These are phyloP conservation scores for Corinectria fuckeliana DNA, from an alignment of 2,329 filamentous ascomycete genomes.

Conservation along the genomic window DNA sequence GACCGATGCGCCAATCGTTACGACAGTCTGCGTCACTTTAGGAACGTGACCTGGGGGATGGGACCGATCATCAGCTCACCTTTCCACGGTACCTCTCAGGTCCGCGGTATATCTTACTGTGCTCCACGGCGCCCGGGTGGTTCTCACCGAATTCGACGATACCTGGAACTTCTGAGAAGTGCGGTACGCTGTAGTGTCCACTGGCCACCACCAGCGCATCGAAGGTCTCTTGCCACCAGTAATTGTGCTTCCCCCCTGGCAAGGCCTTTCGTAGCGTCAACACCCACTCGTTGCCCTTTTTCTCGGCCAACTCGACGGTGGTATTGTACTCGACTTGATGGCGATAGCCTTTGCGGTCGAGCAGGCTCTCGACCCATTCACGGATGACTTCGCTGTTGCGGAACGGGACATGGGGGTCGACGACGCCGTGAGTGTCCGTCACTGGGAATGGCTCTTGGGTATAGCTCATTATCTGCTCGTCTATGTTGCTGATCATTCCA, in stretches of 20 bases:
- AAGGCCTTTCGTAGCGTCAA: constrained; percentile 19
- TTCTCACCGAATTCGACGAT: constrained; percentile 11
- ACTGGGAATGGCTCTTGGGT: constrained; percentile 19
- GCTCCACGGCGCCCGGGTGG: constrained; percentile 6
- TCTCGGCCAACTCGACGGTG: constrained; percentile 12
- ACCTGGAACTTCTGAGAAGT: constrained; percentile 18
- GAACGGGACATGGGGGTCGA: constrained; percentile 5
- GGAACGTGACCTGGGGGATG: not conserved
- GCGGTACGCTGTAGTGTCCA: constrained; percentile 25
- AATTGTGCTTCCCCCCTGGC: constrained; percentile 4
- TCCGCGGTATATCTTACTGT: constrained; percentile 24
- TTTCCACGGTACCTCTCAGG: constrained; percentile 9
- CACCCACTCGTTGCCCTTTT: constrained; percentile 13
- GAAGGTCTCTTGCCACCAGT: constrained; percentile 25
- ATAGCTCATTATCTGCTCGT: constrained; percentile 20
- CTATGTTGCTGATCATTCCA: constrained; percentile 15
- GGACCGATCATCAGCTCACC: not conserved
- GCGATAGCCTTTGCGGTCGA: constrained; percentile 3
- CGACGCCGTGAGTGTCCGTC: not conserved
- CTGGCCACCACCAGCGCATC: constrained; percentile 25
- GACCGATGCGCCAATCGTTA: constrained; percentile 24
- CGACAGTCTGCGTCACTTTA: constrained; percentile 5
- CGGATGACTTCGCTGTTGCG: constrained; percentile 17
- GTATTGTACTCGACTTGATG: constrained; percentile 18
- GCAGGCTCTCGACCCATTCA: constrained; percentile 22